A percentile compares a stretch with the other conserved stretches of the same genome.
Evolutionary conservation across 73 alveolate genomes (phyloP).

Genomic region (Symbiodinium natans): DNA sequence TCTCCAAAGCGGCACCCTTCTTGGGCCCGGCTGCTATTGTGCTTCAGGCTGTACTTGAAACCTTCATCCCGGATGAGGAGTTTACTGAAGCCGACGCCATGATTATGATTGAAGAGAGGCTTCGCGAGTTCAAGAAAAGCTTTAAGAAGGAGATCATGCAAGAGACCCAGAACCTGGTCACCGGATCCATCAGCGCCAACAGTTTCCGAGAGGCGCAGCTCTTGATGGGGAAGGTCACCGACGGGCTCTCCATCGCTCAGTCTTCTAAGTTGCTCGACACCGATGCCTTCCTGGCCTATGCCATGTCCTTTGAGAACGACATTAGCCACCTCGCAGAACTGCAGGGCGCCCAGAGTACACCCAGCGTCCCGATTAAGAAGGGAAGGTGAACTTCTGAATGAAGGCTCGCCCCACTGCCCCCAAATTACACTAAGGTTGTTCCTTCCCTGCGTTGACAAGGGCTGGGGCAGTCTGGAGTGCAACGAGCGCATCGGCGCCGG

Average conservation of each 20-base stretch:
- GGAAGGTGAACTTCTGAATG: too few species aligned
- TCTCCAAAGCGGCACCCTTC: not conserved
- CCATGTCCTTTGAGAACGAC: not conserved
- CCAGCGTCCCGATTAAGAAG: too few species aligned
- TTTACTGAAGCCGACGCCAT: not conserved
- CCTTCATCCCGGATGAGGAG: not conserved
- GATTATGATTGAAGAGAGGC: not conserved
- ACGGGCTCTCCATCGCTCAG: not conserved
- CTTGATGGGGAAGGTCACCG: not conserved
- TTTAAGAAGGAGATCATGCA: not conserved
- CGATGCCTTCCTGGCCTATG: not conserved
- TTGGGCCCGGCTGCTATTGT: not conserved
- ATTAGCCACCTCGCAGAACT: not conserved
- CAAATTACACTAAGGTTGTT: not conserved
- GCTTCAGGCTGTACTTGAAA: not conserved
- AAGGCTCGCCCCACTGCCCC: too few species aligned
- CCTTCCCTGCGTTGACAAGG: not conserved
- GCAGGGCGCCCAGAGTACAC: not conserved
- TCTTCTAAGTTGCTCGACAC: not conserved
- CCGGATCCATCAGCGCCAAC: not conserved
- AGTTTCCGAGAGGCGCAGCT: not conserved
- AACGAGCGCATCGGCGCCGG: not conserved
- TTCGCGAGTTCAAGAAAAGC: not conserved
- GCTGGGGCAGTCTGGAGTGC: not conserved
- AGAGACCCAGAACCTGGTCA: not conserved